These are phyloP conservation scores for Stagonosporopsis tanaceti DNA, from an alignment of 2,329 filamentous ascomycete species.

Conservation along the genomic window DNA sequence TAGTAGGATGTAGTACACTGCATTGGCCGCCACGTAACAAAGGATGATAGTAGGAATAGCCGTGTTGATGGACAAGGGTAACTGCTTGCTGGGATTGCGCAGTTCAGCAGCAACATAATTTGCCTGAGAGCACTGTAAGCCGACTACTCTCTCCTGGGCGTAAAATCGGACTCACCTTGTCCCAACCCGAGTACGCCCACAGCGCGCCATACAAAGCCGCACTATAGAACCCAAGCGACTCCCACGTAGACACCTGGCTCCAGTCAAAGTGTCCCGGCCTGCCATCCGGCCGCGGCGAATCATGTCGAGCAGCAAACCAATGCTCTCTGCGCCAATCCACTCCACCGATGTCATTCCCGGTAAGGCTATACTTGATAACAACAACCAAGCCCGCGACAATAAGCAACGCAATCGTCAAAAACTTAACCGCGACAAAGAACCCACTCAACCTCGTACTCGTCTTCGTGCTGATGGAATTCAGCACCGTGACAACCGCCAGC, in stretches of 20 bases:
- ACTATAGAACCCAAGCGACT: constrained; percentile 68
- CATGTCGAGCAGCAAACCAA: constrained; percentile 42
- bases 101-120: constrained; percentile 51
- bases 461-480: constrained; percentile 57
- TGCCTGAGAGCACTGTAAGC: constrained; percentile 30
- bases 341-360: constrained; percentile 42
- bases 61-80: constrained; percentile 69
- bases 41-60: constrained; percentile 68
- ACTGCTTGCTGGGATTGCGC: constrained; percentile 46
- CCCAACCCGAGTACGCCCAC: constrained; percentile 50
- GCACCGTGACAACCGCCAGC: constrained; percentile 48
- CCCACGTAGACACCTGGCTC: constrained; percentile 60
- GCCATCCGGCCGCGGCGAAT: constrained; percentile 41
- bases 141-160: constrained; percentile 2
- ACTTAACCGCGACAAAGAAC: constrained; percentile 51
- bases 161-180: constrained; percentile 38
- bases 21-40: constrained; percentile 68
- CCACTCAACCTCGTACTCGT: constrained; percentile 50
- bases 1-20: constrained; percentile 69
- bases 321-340: constrained; percentile 44
- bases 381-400: constrained; percentile 48
- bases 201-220: constrained; percentile 58
- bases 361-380: constrained; percentile 36
- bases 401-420: constrained; percentile 45
- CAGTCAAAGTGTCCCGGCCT: constrained; percentile 39